Base-by-base conservation (phyloP, 2,329 filamentous ascomycete genomes). In the Aspergillus transmontanensis region DNA sequence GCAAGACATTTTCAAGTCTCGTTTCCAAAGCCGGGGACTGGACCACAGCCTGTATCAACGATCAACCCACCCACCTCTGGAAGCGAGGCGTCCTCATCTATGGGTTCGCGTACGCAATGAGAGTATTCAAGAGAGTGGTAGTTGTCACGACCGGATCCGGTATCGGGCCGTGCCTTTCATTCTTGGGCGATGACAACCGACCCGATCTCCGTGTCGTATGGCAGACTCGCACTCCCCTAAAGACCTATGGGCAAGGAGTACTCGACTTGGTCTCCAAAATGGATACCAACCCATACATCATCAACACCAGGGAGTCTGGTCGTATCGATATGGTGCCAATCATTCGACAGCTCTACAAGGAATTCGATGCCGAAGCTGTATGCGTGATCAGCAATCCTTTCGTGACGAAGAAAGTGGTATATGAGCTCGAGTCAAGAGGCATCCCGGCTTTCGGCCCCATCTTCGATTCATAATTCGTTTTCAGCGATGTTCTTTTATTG, bases 21-120 rank as follows among this genome's bases (percentile, higher is more conserved):
- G 83, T 93, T 32, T 91, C 89, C 59, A 89, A 89, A 67, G 90
- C 89, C 4, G 90, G 90, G 26, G 90, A 93, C 78, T 93, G 90
- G 90, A 93, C 90, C 0, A 80, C 80, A 28, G 80, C 82, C 36
- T 84, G 86, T 61, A 92, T 93, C 76, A 78, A 83, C 55, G 81
- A 84, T 55, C 86, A 87, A 2, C 89, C 89, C 1, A 83, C 79
- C 0, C 78, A 84, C 57, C 78, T 93, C 53, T 93, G 88, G 87
- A 86, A 89, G 6, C 86, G 89, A 51, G 90, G 90, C 11, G 82
- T 89, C 0, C 88, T 90, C 1, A 84, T 87, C 3, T 87, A 85
- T 64, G 90, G 90, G 46, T 88, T 92, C 39, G 84, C 90, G 71
- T 86, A 89, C 68, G 83, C 90, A 61, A 87, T 89, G 41, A 84